phyloP scores from a whole-genome alignment of 164 flowering plant species.

The Berberis vulgaris region DNA sequence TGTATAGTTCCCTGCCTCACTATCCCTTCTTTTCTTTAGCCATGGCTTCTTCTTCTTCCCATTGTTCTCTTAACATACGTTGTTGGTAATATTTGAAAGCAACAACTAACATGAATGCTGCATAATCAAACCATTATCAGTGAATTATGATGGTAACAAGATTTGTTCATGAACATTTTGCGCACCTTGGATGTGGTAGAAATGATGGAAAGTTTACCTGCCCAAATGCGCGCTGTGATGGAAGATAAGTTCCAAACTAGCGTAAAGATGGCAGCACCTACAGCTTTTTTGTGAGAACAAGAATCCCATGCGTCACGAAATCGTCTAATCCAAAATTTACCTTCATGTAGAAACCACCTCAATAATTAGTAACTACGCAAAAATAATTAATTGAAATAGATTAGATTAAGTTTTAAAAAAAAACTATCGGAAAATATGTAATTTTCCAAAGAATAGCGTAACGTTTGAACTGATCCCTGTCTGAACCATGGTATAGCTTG shows the following conservation, averaged over 20 bases:
- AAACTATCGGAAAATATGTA: too few relatives aligned
- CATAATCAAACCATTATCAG: neutral
- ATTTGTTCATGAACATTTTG: neutral
- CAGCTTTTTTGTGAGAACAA: conserved; percentile 84
- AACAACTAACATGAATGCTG: conserved; percentile 1
- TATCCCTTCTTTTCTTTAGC: too few relatives aligned
- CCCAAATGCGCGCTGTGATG: conserved; percentile 72
- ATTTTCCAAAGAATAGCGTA: too few relatives aligned
- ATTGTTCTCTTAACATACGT: too few relatives aligned
- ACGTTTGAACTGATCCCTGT: too few relatives aligned
- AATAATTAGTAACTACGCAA: neutral
- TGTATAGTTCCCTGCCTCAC: too few relatives aligned
- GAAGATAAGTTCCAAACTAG: conserved; percentile 83
- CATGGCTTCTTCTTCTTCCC: too few relatives aligned
- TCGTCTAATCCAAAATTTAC: conserved; percentile 63
- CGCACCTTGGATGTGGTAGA: neutral
- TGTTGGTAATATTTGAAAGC: neutral
- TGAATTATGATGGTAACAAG: neutral
- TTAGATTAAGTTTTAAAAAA: too few relatives aligned
- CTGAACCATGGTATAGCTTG: too few relatives aligned
- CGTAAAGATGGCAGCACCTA: conserved; percentile 49
- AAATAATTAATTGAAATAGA: too few relatives aligned
- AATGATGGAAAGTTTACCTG: conserved; percentile 31
- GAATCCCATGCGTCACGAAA: conserved; percentile 81
- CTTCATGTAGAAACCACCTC: conserved; percentile 22